Conservation (phyloP, 306 rosid species). For the Boehmeria nivea region DNA sequence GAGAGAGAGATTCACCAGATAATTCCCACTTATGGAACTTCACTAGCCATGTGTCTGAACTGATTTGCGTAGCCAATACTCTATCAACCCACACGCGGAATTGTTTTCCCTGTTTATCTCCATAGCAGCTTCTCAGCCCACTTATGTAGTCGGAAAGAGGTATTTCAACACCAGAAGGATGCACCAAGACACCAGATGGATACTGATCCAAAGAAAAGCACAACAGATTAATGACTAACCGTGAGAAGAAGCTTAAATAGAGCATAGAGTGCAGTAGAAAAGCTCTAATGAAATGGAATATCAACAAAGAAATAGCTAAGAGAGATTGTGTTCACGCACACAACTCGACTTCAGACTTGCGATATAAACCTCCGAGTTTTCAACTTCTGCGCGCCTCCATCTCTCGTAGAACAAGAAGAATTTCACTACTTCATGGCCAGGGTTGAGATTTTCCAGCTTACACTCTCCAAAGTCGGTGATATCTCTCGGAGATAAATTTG, state of each 20-base stretch:
- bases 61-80: slow-evolving; percentile 40
- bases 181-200: slow-evolving; percentile 47
- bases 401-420: slow-evolving; percentile 54
- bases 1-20: slow-evolving; percentile 40
- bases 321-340: slow-evolving; percentile 37
- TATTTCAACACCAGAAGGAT: slow-evolving; percentile 63
- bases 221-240: slow-evolving; percentile 1
- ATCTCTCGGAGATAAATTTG: slow-evolving; percentile 68
- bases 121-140: slow-evolving; percentile 37
- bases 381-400: slow-evolving; percentile 89
- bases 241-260: no score
- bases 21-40: slow-evolving; percentile 71
- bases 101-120: slow-evolving; percentile 70
- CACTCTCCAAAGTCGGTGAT: slow-evolving; percentile 35
- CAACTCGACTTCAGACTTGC: slow-evolving; percentile 39
- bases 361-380: slow-evolving; percentile 46
- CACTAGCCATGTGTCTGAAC: slow-evolving; percentile 62
- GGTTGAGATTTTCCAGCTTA: slow-evolving; percentile 29
- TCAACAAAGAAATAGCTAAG: no score
- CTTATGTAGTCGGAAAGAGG: slow-evolving; percentile 30
- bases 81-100: slow-evolving; percentile 67
- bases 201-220: slow-evolving; percentile 34
- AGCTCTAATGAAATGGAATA: no score
- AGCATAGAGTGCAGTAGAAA: no score
- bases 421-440: slow-evolving; percentile 54